Evolutionary conservation across 441 rosid genomes (phyloP), one percentile per base, ranked within the genome.

Genomic region (Eutrema salsugineum): DNA sequence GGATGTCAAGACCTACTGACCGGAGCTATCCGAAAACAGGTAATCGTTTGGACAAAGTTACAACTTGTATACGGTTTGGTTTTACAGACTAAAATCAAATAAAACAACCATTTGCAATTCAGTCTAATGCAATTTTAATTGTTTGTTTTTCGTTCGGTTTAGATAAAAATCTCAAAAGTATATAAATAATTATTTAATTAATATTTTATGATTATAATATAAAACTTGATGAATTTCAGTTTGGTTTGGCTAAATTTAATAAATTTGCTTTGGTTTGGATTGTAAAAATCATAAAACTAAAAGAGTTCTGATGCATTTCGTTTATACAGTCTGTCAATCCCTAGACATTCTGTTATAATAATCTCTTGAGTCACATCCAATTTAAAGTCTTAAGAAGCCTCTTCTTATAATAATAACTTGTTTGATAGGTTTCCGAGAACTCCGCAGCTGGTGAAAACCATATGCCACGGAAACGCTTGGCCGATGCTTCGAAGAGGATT

Each of bases 401-500:
- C 14, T 58, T 57, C 19, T 44, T 6, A 2, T 60, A 46, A 19
- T 48, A 43, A 42, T 48, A 43, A 42, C 36, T 20, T 47, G 72
- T 63, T 47, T 54, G 35, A 55, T 82, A 94, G 99, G 91, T 90
- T 35, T 79, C 75, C 5, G 71, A 81, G 46, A 78, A 79, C 67
- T 68, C 24, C 1, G 75, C 75, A n/a, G 63, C 75, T 12, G 8
- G 49, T 63, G 98, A 87, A 76, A 78, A 72, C 70, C 85, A 84
- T 65, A 75, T 82, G 78, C 89, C 93, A 53, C 69, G 58, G 50
- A 94, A 89, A 77, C 96, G 93, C 11, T 77, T 87, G 72, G 90
- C 96, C 2, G 98, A 94, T 82, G 90, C 93, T 20, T 94, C 94
- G 3, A 94, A 94, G 79, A 86, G 97, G 80, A 80, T 94, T 19